Evolutionary conservation across 2,329 filamentous ascomycete genomes (phyloP), one percentile per base, ranked within the genome.

Genomic region (Sodiomyces alkalinus): DNA sequence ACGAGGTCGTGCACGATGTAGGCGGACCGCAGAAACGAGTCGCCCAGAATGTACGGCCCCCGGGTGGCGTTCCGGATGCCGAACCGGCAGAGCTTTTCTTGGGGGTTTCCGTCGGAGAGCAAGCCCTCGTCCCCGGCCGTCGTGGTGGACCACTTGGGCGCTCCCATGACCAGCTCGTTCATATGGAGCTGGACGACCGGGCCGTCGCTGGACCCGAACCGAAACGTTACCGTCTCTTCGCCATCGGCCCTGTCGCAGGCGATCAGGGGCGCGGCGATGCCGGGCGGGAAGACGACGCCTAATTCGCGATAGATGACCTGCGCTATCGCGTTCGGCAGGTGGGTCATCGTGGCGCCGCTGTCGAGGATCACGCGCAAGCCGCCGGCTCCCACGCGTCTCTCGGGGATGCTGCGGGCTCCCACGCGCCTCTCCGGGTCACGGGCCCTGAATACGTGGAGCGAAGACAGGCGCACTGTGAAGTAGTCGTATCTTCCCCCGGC

Each of bases 321-420:
- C 3, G 65, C 64, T 24, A 83, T 48, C 28, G 69, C 60, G 33
- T 68, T 58, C 1, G 80, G 80, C 1, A 85, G 54, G 43, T 80
- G 80, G 38, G 64, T 75, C 34, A 81, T 56, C 3, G 74, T 80
- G n/a, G 74, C 79, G 20, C 80, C 80, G 1, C 76, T 80, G 50
- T 86, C 80, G 19, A 86, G 64, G 4, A 85, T 62, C 3, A 73
- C 76, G 4, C 68, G 53, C 11, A 69, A 46, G 15, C 23, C 17
- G 23, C 16, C 13, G 8, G 14, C 23, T n/a, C n/a, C n/a, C n/a
- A n/a, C n/a, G n/a, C n/a, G n/a, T n/a, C n/a, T n/a, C n/a, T n/a
- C n/a, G n/a, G n/a, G n/a, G n/a, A 69, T 46, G 15, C 23, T 25
- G 23, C 16, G 9, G 8, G 14, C 23, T n/a, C n/a, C n/a, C n/a